A percentile compares a stretch with the other conserved stretches of the same genome.
Evolutionary conservation across 2,329 filamentous ascomycete genomes (phyloP).

Genomic region (Arthrobotrys sinensis): DNA sequence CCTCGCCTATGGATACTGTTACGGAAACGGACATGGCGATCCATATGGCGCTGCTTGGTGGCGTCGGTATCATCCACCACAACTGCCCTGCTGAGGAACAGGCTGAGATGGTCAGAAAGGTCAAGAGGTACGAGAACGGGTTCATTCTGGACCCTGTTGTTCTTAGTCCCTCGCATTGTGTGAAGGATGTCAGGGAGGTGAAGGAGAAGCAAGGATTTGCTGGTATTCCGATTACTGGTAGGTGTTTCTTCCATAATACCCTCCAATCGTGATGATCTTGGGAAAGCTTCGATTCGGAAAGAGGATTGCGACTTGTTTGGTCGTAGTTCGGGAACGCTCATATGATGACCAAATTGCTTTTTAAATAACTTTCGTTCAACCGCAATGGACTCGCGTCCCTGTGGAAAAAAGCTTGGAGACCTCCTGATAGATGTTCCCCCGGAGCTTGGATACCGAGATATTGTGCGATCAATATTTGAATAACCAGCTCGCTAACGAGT

Average conservation of each 20-base stretch:
- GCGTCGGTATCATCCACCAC: constrained; percentile 96
- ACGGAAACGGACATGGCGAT: constrained; percentile 99
- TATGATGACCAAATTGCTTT: constrained; percentile 85
- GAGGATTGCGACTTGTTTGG: neutral
- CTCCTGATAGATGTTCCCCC: constrained; percentile 49
- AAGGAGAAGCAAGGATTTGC: constrained; percentile 99
- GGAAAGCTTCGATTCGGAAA: constrained; percentile 3
- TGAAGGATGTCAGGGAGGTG: constrained; percentile 89
- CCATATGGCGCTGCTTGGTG: constrained; percentile 90
- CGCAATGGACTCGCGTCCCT: constrained; percentile 88
- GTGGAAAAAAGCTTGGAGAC: constrained; percentile 75
- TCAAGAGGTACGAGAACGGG: constrained; percentile 99
- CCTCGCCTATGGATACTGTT: constrained; percentile 99
- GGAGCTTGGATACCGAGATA: neutral
- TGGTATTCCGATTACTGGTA: constrained; percentile 98
- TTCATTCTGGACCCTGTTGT: constrained; percentile 98
- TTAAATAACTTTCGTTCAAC: constrained; percentile 99
- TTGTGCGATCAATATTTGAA: neutral
- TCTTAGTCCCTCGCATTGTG: constrained; percentile 86
- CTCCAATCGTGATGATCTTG: constrained; percentile 18
- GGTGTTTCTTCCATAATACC: constrained; percentile 69
- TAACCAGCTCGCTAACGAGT: neutral
- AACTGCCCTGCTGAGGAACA: constrained; percentile 98
- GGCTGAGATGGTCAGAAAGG: constrained; percentile 98
- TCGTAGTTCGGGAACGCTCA: constrained; percentile 65